These are phyloP conservation scores for Hypoxylon trugodes DNA, from an alignment of 495 filamentous ascomycete species.

Conservation along the genomic window DNA sequence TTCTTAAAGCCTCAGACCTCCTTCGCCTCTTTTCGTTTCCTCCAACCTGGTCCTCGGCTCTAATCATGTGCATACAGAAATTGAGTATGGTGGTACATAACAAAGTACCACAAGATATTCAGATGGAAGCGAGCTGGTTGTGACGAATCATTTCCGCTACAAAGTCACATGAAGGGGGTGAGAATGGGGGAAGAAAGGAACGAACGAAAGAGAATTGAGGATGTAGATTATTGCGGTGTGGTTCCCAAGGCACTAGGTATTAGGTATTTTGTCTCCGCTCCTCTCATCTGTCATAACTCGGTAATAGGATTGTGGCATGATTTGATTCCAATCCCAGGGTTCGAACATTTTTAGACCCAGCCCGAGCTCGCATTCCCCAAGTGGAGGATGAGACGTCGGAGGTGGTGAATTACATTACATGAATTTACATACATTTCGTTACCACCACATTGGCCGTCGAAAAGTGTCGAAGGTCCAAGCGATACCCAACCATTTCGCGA, in stretches of 20 bases:
- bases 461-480: slow-evolving; percentile 2
- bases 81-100: too few species aligned
- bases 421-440: too few species aligned
- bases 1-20: slow-evolving; percentile 12
- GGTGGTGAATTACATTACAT: too few species aligned
- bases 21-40: slow-evolving; percentile 16
- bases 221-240: slow-evolving; percentile 28
- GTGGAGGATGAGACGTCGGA: slow-evolving; percentile 34
- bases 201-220: neutral
- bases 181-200: neutral
- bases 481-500: slow-evolving; percentile 23
- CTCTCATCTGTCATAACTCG: slow-evolving; percentile 26
- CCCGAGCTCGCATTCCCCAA: slow-evolving; percentile 19
- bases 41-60: slow-evolving; percentile 38
- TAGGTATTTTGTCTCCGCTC: neutral
- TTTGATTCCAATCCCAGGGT: slow-evolving; percentile 29
- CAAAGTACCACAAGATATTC: slow-evolving; percentile 2
- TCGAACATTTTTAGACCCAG: slow-evolving; percentile 26
- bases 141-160: slow-evolving; percentile 21
- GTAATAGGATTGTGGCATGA: slow-evolving; percentile 32
- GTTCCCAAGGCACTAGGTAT: neutral
- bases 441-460: too few species aligned
- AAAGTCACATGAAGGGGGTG: too few species aligned
- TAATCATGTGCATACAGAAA: slow-evolving; percentile 11
- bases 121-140: slow-evolving; percentile 23